Evolutionary conservation across 163 green algal species (phyloP).

Genomic region (Trebouxia gelatinosa): DNA sequence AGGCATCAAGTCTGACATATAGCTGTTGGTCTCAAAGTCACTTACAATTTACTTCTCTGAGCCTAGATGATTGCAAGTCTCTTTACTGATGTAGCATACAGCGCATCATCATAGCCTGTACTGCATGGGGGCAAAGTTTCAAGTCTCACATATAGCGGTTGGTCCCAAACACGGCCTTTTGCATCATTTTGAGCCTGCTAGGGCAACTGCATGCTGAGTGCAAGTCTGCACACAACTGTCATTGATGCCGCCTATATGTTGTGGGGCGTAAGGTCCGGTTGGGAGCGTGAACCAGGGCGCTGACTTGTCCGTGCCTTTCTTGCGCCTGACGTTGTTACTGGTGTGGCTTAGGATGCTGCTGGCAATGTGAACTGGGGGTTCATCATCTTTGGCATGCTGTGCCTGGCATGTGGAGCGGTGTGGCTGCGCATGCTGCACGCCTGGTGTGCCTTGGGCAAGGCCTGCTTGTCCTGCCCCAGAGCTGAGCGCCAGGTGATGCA

Average conservation of each 20-base stretch:
- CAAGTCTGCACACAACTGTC: neutral
- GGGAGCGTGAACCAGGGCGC: neutral
- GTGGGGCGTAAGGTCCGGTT: neutral
- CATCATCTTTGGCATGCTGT: constrained; percentile 11
- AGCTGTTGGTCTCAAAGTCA: too few relatives aligned
- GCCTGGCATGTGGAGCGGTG: constrained; percentile 15
- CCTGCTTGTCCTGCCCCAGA: neutral
- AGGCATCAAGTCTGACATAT: neutral
- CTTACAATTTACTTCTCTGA: too few relatives aligned
- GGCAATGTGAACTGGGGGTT: constrained; percentile 23
- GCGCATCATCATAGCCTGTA: neutral
- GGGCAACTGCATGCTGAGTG: neutral
- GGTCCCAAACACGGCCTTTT: too few relatives aligned
- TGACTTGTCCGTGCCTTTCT: neutral
- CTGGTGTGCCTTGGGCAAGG: constrained; percentile 12
- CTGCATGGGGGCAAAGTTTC: neutral
- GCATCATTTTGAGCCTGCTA: neutral
- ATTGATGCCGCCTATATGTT: neutral
- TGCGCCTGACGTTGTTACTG: neutral
- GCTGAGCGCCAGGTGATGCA: constrained; percentile 5
- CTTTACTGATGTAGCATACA: neutral
- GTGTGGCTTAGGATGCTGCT: neutral
- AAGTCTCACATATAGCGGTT: neutral
- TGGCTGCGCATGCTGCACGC: constrained; percentile 12
- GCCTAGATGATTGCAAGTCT: neutral